Percentiles rank a stretch among this genome's conserved stretches.
These are phyloP conservation scores for Darksidea phi DNA, from an alignment of 495 filamentous ascomycete species.

Conservation along the genomic window DNA sequence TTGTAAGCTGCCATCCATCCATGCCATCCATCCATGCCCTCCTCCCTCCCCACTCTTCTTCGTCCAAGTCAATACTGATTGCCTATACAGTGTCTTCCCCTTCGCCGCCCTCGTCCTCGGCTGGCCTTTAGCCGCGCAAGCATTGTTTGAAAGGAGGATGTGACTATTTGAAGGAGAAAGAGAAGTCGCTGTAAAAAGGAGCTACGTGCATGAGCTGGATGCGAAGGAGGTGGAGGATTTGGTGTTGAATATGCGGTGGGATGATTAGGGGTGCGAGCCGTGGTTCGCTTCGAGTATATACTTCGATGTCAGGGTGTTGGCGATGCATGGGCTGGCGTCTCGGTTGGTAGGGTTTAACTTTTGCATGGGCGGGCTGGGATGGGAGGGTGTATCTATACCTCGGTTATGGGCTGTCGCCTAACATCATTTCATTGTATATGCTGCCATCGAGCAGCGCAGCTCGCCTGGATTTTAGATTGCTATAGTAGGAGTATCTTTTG, in stretches of 20 bases:
- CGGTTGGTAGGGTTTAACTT: too few species aligned
- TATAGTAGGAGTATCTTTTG: too few species aligned
- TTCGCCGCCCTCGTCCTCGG: conserved; percentile 1
- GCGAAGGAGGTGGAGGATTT: conserved; percentile 7
- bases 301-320: too few species aligned
- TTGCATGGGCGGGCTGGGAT: too few species aligned
- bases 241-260: conserved; percentile 13
- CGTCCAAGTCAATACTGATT: neutral
- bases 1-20: too few species aligned
- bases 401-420: too few species aligned
- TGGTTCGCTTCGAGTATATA: neutral
- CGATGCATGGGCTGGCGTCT: too few species aligned
- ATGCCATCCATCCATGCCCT: too few species aligned
- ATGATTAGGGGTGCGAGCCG: neutral
- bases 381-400: too few species aligned
- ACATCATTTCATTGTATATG: too few species aligned
- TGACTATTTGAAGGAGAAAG: conserved; percentile 15
- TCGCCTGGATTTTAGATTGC: too few species aligned
- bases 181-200: neutral
- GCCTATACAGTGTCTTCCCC: neutral
- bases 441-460: too few species aligned
- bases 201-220: neutral
- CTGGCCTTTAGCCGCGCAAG: conserved; percentile 1
- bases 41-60: conserved; percentile 3
- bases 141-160: neutral